Evolutionary conservation across 2,329 filamentous ascomycete species (phyloP).

Genomic region (Albophoma yamanashiensis): DNA sequence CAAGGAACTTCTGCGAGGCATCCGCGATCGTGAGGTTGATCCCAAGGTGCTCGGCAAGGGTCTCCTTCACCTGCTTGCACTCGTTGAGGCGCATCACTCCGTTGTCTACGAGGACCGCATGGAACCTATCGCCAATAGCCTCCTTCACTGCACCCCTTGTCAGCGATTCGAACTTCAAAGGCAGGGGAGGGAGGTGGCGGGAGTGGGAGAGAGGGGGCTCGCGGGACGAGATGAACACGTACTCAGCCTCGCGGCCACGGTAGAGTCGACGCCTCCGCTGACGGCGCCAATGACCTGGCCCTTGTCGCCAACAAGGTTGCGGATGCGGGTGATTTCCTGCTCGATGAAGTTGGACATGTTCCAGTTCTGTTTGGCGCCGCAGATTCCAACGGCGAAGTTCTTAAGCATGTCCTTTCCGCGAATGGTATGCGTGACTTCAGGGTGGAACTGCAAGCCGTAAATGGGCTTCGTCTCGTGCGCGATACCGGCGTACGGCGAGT

Average conservation of each 20-base stretch:
- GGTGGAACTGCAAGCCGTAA: slow-evolving; percentile 73
- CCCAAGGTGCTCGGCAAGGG: slow-evolving; percentile 65
- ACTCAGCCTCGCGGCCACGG: slow-evolving; percentile 66
- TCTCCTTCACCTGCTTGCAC: slow-evolving; percentile 70
- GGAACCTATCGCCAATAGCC: no score
- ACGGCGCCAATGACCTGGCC: slow-evolving; percentile 62
- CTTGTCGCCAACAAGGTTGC: slow-evolving; percentile 67
- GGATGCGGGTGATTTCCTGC: slow-evolving; percentile 71
- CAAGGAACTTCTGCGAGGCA: slow-evolving; percentile 66
- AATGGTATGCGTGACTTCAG: slow-evolving; percentile 52
- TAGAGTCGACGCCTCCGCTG: slow-evolving; percentile 77
- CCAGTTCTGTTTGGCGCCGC: slow-evolving; percentile 68
- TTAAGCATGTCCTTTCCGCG: slow-evolving; percentile 58
- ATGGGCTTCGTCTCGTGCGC: slow-evolving; percentile 59
- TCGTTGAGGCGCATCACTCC: slow-evolving; percentile 74
- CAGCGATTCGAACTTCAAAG: no score
- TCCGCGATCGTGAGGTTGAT: slow-evolving; percentile 89
- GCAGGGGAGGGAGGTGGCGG: slow-evolving; percentile 9
- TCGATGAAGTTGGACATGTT: slow-evolving; percentile 76
- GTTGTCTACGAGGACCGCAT: slow-evolving; percentile 56
- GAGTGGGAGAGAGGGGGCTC: no score
- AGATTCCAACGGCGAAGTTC: slow-evolving; percentile 80
- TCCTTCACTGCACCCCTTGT: no score
- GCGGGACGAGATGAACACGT: no score
- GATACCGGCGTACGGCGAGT: slow-evolving; percentile 72